Evolutionary conservation across 805 yeast species (phyloP), one percentile per base, ranked within the genome.

Genomic region (Maudiozyma pseudohumilis): DNA sequence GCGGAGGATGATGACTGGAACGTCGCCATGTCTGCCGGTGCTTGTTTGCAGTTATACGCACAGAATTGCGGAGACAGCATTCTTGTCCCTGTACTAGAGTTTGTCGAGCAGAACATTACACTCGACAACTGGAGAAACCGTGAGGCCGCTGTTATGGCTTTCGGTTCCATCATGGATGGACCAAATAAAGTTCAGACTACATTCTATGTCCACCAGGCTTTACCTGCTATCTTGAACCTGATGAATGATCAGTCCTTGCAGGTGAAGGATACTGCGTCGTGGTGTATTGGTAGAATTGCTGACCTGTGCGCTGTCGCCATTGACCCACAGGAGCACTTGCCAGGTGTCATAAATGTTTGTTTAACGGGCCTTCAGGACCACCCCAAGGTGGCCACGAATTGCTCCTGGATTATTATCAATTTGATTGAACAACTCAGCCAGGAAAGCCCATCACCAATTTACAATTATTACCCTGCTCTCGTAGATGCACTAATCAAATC

Each of bases 121-220:
- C 65, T 73, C 15, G 50, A 63, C 12, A 65, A 68, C 40, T 92
- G 98, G 98, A 75, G 92, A 61, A 64, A 75, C 39, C 79, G 95
- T 52, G 98, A 92, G 64, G 97, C 97, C 19, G 94, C 97, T 2
- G 96, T 92, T 5, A 92, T 92, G 98, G 96, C 98, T 0, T 92
- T 92, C 58, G 98, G 98, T 24, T 87, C 96, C 10, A 85, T 92
- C 42, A 70, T 92, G 50, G 97, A 87, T 50, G 98, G 98, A 16
- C 96, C 96, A 22, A 88, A 83, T 45, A 72, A 75, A 37, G 75
- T 71, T 2, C 80, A 80, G 52, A 67, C 86, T 51, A 74, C 74
- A 35, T 61, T 63, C 6, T 70, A 87, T 37, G 80, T 89, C 44
- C 75, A 72, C 24, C 89, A 84, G 65, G 96, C 97, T 2, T 67